Base-by-base conservation (phyloP, 768 basidiomycete species). In the Flagelloscypha sp. region DNA sequence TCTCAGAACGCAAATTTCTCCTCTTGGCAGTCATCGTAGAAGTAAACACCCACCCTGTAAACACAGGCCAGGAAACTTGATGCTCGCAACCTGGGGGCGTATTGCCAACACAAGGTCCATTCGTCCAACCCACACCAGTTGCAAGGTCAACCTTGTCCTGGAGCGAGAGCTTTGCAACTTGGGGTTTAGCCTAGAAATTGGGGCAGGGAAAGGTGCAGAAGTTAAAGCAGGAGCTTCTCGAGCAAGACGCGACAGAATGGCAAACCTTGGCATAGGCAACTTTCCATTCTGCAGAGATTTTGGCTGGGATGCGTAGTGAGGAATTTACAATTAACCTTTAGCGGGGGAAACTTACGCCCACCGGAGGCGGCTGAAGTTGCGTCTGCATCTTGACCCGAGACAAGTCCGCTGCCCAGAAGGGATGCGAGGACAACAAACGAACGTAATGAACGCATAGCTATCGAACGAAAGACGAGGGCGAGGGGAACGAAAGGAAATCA, bases 141-240 rank as follows among this genome's bases (percentile, higher is more conserved):
- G 66, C 70, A 10, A 79, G 53, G 37, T 66, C 66, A 19, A 76
- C 68, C 47, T 78, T 76, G 41, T 79, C 74, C 37, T 72, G 59
- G 6, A 72, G 45, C 2, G 72, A 70, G 41, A 74, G 58, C 36
- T 72, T 66, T 6, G 62, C 50, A 4, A 83, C 60, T 0, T 69
- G 66, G 5, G 60, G 55, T 47, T 57, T 53, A 2, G 74, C 74
- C 73, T 75, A 24, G 18, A 15, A 23, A 5, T n/a, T 12, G n/a
- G n/a, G n/a, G n/a, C n/a, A n/a, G n/a, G n/a, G n/a, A n/a, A n/a
- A n/a, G n/a, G n/a, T n/a, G n/a, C n/a, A n/a, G n/a, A n/a, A 18
- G 20, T 30, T 31, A 29, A 13, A 27, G 41, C 17, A 34, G 24
- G 7, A 24, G 22, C 20, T 12, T 17, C 21, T 17, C 8, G 5